Evolutionary conservation across 352 stramenopile species (phyloP).

Genomic region (Globisporangium perplexum): DNA sequence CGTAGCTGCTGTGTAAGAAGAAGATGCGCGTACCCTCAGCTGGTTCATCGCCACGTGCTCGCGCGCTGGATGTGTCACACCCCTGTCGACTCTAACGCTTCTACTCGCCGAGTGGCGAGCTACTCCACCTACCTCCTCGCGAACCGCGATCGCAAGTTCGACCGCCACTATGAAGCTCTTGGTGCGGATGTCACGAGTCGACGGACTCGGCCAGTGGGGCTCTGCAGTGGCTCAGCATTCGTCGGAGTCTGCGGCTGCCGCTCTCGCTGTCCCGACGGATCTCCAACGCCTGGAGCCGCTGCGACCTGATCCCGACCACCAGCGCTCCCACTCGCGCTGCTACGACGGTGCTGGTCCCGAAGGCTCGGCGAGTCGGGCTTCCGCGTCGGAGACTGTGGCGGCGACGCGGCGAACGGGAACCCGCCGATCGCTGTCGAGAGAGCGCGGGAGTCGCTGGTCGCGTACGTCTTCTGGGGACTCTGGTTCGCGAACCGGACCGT

Average conservation of each 20-base stretch:
- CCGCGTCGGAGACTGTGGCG: conserved; percentile 4
- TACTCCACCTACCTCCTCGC: too few species aligned
- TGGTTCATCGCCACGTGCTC: too few species aligned
- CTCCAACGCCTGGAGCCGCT: too few species aligned
- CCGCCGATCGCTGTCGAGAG: neutral
- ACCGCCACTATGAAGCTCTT: neutral
- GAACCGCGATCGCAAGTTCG: too few species aligned
- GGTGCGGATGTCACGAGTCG: conserved; percentile 1
- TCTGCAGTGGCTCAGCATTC: neutral
- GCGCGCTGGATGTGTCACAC: too few species aligned
- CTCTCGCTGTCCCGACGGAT: neutral
- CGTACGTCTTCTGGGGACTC: conserved; percentile 13
- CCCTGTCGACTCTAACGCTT: too few species aligned
- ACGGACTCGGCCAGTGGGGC: conserved; percentile 4
- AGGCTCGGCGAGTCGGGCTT: neutral
- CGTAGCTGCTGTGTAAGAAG: too few species aligned
- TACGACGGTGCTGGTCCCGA: neutral
- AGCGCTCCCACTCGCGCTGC: neutral
- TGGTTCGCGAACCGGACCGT: conserved; percentile 15
- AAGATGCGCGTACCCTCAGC: too few species aligned
- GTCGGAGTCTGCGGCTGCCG: neutral
- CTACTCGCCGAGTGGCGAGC: too few species aligned
- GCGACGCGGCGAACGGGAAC: conserved; percentile 2
- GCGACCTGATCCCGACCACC: too few species aligned
- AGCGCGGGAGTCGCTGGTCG: neutral